These are phyloP conservation scores for Amylocarpus encephaloides DNA, from an alignment of 2,329 filamentous ascomycete species.

Conservation along the genomic window DNA sequence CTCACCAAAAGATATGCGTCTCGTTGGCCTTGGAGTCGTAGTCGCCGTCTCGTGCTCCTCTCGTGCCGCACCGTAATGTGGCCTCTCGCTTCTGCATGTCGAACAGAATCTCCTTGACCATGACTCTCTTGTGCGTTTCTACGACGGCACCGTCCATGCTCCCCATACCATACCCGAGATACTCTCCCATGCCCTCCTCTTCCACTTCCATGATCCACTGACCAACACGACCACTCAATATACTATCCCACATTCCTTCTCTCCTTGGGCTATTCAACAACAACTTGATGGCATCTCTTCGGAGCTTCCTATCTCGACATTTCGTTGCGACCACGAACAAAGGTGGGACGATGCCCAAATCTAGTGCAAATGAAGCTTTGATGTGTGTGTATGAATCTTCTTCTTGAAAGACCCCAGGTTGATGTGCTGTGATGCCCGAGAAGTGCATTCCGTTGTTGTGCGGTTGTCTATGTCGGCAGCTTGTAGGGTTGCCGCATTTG, in stretches of 20 bases:
- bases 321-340: slow-evolving; percentile 29
- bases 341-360: slow-evolving; percentile 28
- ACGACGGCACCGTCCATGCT: slow-evolving; percentile 14
- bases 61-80: slow-evolving; percentile 26
- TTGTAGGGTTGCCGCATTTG: slow-evolving; percentile 12
- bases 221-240: slow-evolving; percentile 20
- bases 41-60: slow-evolving; percentile 23
- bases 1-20: slow-evolving; percentile 21
- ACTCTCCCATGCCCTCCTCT: slow-evolving; percentile 17
- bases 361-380: slow-evolving; percentile 37
- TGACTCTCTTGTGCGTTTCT: slow-evolving; percentile 24
- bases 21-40: slow-evolving; percentile 20
- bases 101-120: slow-evolving; percentile 31
- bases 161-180: slow-evolving; percentile 20
- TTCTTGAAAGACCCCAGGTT: slow-evolving; percentile 6
- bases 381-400: slow-evolving; percentile 24
- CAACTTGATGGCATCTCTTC: slow-evolving; percentile 25
- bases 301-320: slow-evolving; percentile 23
- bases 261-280: slow-evolving; percentile 22
- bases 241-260: slow-evolving; percentile 31
- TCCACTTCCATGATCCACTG: slow-evolving; percentile 34
- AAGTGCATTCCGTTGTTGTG: slow-evolving; percentile 8
- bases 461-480: slow-evolving; percentile 18
- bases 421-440: slow-evolving; percentile 12
- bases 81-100: slow-evolving; percentile 27